A percentile compares a stretch with the other conserved stretches of the same genome.
These are phyloP conservation scores for Penicillium sp. DNA, from an alignment of 2,329 filamentous ascomycete species.

Conservation along the genomic window DNA sequence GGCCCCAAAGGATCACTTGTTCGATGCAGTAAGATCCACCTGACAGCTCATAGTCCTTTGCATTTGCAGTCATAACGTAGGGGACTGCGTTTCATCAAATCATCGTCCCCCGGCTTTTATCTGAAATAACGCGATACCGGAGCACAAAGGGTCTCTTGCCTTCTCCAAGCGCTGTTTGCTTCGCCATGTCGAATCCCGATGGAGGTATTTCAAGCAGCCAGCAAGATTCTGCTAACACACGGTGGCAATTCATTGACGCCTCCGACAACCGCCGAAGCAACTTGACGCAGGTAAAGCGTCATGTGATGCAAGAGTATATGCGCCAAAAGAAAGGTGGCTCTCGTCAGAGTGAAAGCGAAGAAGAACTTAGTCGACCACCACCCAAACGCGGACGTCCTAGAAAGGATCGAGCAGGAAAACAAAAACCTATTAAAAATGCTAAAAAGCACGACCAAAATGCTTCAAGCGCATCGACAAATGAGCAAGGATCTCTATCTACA, in stretches of 20 bases:
- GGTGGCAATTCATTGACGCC: constrained; percentile 45
- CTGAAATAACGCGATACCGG: not conserved
- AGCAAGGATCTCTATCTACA: not conserved
- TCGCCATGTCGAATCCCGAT: not conserved
- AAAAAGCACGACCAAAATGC: not conserved
- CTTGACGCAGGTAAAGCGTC: constrained; percentile 42
- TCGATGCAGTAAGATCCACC: not conserved
- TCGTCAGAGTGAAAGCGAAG: constrained; percentile 19
- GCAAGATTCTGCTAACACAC: not conserved
- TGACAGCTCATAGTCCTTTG: not conserved
- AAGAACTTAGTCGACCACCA: constrained; percentile 6
- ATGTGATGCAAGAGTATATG: constrained; percentile 47
- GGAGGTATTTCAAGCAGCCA: not conserved
- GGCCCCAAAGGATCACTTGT: not conserved
- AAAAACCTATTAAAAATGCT: constrained; percentile 3
- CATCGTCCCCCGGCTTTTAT: not conserved
- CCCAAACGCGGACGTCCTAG: constrained; percentile 16
- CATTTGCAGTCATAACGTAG: not conserved
- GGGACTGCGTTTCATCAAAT: not conserved
- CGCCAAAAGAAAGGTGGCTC: constrained; percentile 32
- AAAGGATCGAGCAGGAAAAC: constrained; percentile 5
- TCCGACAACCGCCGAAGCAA: constrained; percentile 37
- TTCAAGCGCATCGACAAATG: not conserved
- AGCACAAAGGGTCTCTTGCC: not conserved
- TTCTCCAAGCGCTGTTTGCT: not conserved